phyloP scores from a whole-genome alignment of 177 flowering plant species.

The Tripterygium wilfordii region DNA sequence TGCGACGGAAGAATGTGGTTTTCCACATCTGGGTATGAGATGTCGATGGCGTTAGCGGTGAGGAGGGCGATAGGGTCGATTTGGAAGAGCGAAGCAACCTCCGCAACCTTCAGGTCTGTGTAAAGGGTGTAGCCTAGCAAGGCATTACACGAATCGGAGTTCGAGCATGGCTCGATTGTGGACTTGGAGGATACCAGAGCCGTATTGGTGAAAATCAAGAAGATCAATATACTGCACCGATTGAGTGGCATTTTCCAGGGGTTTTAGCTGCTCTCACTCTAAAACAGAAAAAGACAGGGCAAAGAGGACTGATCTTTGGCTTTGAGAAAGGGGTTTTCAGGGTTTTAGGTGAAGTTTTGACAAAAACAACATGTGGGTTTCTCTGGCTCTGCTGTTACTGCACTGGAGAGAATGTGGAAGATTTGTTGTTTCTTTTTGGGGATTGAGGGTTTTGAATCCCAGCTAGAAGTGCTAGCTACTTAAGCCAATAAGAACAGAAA shows the following conservation, averaged over 20 bases:
- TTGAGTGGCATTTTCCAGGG: no score
- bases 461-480: no score
- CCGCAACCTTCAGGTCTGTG: conserved; percentile 91
- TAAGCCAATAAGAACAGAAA: no score
- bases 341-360: neutral
- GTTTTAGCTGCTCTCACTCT: no score
- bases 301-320: neutral
- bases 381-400: no score
- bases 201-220: no score
- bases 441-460: no score
- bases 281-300: neutral
- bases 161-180: conserved; percentile 92
- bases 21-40: conserved; percentile 80
- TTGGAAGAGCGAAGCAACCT: conserved; percentile 76
- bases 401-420: no score
- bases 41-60: conserved; percentile 76
- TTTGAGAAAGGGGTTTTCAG: neutral
- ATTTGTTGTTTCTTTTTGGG: no score
- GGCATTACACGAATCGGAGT: conserved; percentile 72
- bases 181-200: conserved; percentile 43
- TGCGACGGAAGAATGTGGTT: conserved; percentile 75
- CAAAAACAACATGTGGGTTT: no score
- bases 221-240: no score
- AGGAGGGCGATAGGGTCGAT: conserved; percentile 74
- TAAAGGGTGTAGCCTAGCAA: conserved; percentile 79